Evolutionary conservation across 805 yeast genomes (phyloP), one percentile per base, ranked within the genome.

Genomic region (Sugiyamaella valdiviana): DNA sequence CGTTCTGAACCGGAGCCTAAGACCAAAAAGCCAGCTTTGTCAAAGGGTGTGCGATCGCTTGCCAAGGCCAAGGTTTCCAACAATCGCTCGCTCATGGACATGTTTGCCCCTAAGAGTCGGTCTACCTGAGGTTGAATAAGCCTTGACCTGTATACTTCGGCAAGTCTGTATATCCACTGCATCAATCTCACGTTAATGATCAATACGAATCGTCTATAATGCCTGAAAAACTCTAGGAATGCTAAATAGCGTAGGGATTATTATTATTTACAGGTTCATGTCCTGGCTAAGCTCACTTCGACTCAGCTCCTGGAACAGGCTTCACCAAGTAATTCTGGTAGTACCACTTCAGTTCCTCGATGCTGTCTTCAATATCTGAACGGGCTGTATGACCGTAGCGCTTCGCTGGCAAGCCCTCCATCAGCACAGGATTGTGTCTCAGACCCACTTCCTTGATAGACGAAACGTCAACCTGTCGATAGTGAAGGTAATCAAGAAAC

Each of bases 401-500:
- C 66, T 95, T 93, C 36, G 65, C 71, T 5, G 91, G 98, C 56
- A 68, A 71, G 48, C 58, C 61, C 50, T 64, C 64, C 67, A 83
- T 72, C 44, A 89, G 66, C 2, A 64, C 68, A 0, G 85, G 84
- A 63, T 87, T 87, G 61, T 85, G 90, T 59, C 98, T 79, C 41
- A 68, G 71, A 0, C 90, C 83, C 14, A 89, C 67, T 65, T 93
- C 99, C 76, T 80, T 78, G 41, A 93, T 69, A 1, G 89, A 72
- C n/a, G 95, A 82, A 14, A 93, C 99, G 61, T 93, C 99, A 37
- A 93, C 77, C 36, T 90, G 74, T 47, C 99, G 75, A 63, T 93
- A 93, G 62, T 77, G 80, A 39, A 80, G 58, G 53, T 69, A 76
- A 17, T 75, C 75, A 15, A 61, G 43, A 6, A 87, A 82, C 42